Conservation (phyloP, 441 rosid species). For the Jatropha multifida region DNA sequence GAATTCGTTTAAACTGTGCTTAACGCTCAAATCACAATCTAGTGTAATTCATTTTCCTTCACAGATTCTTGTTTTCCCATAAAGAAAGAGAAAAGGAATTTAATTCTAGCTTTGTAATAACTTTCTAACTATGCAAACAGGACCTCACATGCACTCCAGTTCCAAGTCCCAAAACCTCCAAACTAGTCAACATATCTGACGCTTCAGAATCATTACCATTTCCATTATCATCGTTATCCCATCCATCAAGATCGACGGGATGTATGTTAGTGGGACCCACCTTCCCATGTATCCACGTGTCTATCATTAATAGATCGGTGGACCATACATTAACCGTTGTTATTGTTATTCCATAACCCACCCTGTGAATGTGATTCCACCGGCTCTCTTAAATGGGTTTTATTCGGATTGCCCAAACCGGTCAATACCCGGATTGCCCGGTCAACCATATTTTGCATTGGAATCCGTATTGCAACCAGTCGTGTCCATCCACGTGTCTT, state of each 20-base stretch:
- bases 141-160: constrained; percentile 20
- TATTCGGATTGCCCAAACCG: background rate
- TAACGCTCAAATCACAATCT: too few species aligned
- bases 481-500: constrained; percentile 43
- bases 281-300: constrained; percentile 21
- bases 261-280: constrained; percentile 2
- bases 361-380: background rate
- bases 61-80: background rate
- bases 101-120: background rate
- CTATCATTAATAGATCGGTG: constrained; percentile 11
- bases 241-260: background rate
- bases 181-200: constrained; percentile 20
- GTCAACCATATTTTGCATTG: constrained; percentile 39
- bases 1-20: too few species aligned
- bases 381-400: background rate
- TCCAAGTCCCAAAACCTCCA: background rate
- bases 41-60: background rate
- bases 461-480: constrained; percentile 34
- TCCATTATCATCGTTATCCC: background rate
- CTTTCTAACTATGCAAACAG: constrained; percentile 14
- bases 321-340: constrained; percentile 3
- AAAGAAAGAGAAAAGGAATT: background rate
- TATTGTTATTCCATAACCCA: background rate
- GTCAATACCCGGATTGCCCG: constrained; percentile 8
- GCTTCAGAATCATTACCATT: constrained; percentile 19